phyloP scores from a whole-genome alignment of 2,329 filamentous ascomycete species.

The Neonectria punicea region DNA sequence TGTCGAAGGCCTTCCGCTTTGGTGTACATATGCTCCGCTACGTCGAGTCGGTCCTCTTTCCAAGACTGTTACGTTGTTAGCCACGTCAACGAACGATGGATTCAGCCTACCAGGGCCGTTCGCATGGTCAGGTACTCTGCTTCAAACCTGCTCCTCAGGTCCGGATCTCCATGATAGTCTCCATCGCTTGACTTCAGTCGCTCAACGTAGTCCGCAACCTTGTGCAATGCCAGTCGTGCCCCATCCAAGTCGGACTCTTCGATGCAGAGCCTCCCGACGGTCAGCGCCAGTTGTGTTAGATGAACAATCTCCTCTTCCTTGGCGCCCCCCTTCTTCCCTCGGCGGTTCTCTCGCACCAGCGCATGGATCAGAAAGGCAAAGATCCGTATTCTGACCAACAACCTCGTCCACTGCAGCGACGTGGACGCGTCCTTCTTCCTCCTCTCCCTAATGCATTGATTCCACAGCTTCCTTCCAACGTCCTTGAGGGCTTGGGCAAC shows the following conservation, averaged over 20 bases:
- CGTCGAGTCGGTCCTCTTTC: constrained; percentile 76
- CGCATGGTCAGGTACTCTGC: constrained; percentile 74
- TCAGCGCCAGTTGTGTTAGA: constrained; percentile 74
- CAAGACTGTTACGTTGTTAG: constrained; percentile 67
- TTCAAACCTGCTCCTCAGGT: constrained; percentile 51
- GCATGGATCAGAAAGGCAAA: constrained; percentile 77
- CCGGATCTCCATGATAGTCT: background rate
- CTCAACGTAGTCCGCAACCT: constrained; percentile 66
- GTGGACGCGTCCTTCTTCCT: constrained; percentile 33
- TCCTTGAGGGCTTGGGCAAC: constrained; percentile 61
- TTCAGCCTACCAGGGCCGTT: constrained; percentile 68
- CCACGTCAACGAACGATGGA: background rate
- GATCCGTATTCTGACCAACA: constrained; percentile 55
- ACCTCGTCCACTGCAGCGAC: constrained; percentile 37
- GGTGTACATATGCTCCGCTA: constrained; percentile 81
- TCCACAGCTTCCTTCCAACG: constrained; percentile 72
- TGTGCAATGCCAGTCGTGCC: constrained; percentile 71
- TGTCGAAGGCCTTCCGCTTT: constrained; percentile 61
- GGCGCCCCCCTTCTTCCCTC: constrained; percentile 37
- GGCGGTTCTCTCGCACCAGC: constrained; percentile 55
- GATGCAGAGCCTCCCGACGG: constrained; percentile 64
- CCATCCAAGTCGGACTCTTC: constrained; percentile 66
- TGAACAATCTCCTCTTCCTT: constrained; percentile 58
- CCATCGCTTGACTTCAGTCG: constrained; percentile 26
- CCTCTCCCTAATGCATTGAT: constrained; percentile 67